Evolutionary conservation across 176 grass and related monocot species (phyloP), one percentile per base, ranked within the genome.

Genomic region (Elaeis guineensis): DNA sequence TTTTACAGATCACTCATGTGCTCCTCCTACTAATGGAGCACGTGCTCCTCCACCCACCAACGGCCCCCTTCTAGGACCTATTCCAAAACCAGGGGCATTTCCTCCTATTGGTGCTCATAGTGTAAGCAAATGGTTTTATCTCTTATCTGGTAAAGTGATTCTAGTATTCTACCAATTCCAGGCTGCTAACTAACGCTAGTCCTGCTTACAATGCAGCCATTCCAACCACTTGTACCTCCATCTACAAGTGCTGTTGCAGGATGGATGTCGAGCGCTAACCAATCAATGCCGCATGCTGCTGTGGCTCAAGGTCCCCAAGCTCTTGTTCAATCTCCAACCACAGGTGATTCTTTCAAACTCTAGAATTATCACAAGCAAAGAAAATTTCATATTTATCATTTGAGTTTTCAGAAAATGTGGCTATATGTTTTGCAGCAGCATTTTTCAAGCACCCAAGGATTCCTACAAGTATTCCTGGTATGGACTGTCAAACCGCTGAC

Each of bases 191-290:
- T 30, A 30, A 30, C 6, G 28, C 5, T 1, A 6, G 5, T n/a
- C 48, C 51, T 61, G 21, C 74, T 72, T 15, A 73, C 23, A 0
- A 60, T 62, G 49, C 79, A 98, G 93, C 87, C 87, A 50, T 98
- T 98, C 78, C 93, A 98, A 66, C 79, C 88, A 3, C 88, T 98
- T 59, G 85, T 98, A 17, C 86, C 93, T 25, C 93, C 93, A 66
- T 85, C 93, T 69, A 81, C 93, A 32, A 98, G 86, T 48, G 84
- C 88, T 32, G 92, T 98, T 48, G 92, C 92, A 4, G 93, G 93
- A 54, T 98, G 93, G 93, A 98, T 98, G 93, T 89, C 87, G 53
- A 98, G 81, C 77, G 70, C 93, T 53, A 98, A 92, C 56, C 82
- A 79, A 18, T 85, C 84, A 49, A 75, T 98, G 68, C 76, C 87